Conservation (phyloP, 2,329 filamentous ascomycete genomes). For the Ambrosiella cleistominuta region DNA sequence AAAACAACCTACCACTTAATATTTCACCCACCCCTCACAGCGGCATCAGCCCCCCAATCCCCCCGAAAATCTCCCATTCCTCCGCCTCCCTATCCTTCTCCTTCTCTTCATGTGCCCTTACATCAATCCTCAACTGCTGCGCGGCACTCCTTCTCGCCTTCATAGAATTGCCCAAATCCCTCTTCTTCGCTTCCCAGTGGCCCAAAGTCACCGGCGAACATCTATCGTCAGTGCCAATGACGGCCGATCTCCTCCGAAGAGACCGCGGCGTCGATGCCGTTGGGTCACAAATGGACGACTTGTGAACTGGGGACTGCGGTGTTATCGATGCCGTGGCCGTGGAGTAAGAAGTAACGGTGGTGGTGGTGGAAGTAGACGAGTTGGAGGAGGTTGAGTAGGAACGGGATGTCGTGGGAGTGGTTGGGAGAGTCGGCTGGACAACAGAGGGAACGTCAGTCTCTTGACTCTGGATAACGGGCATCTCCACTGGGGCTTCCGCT, state of each 20-base stretch:
- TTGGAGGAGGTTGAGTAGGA: conserved; percentile 12
- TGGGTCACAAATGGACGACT: neutral
- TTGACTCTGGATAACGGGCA: neutral
- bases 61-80: conserved; percentile 29
- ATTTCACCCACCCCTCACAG: neutral
- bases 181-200: neutral
- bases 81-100: conserved; percentile 19
- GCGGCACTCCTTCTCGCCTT: neutral
- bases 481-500: neutral
- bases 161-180: neutral
- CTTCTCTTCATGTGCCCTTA: neutral
- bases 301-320: neutral
- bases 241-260: neutral
- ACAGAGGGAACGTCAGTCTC: neutral
- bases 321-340: conserved; percentile 7
- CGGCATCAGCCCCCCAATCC: conserved; percentile 23
- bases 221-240: neutral
- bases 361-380: conserved; percentile 5
- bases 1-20: neutral
- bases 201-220: neutral
- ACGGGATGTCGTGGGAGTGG: conserved; percentile 6
- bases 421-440: neutral
- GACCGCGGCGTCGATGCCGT: neutral
- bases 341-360: conserved; percentile 7
- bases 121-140: conserved; percentile 2